phyloP scores from a whole-genome alignment of 2,329 filamentous ascomycete species.

The Fonsecaea pugnacius region DNA sequence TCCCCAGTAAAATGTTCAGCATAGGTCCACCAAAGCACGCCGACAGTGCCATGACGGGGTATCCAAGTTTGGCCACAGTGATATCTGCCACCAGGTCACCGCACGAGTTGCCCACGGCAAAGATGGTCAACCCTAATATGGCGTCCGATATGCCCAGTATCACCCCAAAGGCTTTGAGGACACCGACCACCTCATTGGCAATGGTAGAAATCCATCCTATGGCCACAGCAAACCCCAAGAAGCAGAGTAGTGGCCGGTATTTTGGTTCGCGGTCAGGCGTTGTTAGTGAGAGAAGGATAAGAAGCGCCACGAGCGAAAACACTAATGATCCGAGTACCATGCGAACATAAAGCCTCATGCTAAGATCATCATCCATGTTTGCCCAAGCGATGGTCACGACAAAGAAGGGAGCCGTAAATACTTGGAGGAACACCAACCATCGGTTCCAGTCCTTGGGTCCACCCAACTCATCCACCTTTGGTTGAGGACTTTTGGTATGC shows the following conservation, averaged over 20 bases:
- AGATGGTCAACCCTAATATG: constrained; percentile 90
- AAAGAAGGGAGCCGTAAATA: constrained; percentile 86
- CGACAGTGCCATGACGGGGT: constrained; percentile 92
- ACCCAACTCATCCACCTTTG: constrained; percentile 43
- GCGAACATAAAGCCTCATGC: constrained; percentile 55
- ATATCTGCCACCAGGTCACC: constrained; percentile 94
- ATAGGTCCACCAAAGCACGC: constrained; percentile 98
- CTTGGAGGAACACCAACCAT: constrained; percentile 84
- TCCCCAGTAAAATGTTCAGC: constrained; percentile 93
- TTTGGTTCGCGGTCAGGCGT: constrained; percentile 68
- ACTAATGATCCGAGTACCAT: constrained; percentile 69
- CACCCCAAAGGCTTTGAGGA: constrained; percentile 89
- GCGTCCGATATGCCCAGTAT: constrained; percentile 87
- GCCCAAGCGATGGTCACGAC: constrained; percentile 72
- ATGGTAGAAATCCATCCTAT: constrained; percentile 97
- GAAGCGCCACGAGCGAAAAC: constrained; percentile 68
- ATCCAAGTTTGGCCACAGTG: constrained; percentile 88
- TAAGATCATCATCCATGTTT: constrained; percentile 56
- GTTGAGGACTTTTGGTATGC: constrained; percentile 43
- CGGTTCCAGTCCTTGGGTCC: constrained; percentile 73
- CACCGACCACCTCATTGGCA: constrained; percentile 91
- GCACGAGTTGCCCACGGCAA: constrained; percentile 93
- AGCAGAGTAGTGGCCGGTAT: constrained; percentile 79
- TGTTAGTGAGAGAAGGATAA: constrained; percentile 70
- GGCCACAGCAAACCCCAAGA: constrained; percentile 85